Percentiles rank a stretch among this genome's conserved stretches.
Conservation (phyloP, 352 stramenopile species). For the Elongisporangium undulatum region DNA sequence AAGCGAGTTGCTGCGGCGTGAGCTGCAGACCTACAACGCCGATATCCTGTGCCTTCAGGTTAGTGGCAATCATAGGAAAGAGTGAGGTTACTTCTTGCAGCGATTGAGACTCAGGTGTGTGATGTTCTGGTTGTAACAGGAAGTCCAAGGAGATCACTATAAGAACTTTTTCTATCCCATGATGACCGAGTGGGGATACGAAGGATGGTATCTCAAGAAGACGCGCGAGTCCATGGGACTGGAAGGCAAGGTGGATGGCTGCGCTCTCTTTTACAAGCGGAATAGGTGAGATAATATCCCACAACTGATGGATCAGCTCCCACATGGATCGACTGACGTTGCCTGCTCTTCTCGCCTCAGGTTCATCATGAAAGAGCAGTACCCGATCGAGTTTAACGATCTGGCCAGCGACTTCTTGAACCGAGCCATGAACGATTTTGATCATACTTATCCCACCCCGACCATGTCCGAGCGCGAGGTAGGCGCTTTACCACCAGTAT, state of each 20-base stretch:
- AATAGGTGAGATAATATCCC: constrained; percentile 55
- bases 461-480: constrained; percentile 61
- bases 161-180: constrained; percentile 95
- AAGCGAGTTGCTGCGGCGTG: constrained; percentile 84
- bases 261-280: constrained; percentile 97
- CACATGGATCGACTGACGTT: not conserved
- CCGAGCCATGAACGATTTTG: constrained; percentile 69
- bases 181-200: constrained; percentile 94
- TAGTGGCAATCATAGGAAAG: not conserved
- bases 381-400: constrained; percentile 98
- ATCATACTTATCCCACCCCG: constrained; percentile 67
- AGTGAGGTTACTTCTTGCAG: not conserved
- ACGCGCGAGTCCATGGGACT: constrained; percentile 96
- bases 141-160: constrained; percentile 99
- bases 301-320: not conserved
- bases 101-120: constrained; percentile 7
- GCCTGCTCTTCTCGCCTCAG: constrained; percentile 9
- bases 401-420: constrained; percentile 70
- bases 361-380: constrained; percentile 88
- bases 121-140: constrained; percentile 47
- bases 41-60: constrained; percentile 96
- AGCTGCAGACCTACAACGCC: constrained; percentile 89
- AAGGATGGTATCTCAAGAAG: constrained; percentile 98
- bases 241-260: constrained; percentile 97
- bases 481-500: not conserved